Conservation (phyloP, 108 stramenopile species). For the Hondaea fermentalgiana region DNA sequence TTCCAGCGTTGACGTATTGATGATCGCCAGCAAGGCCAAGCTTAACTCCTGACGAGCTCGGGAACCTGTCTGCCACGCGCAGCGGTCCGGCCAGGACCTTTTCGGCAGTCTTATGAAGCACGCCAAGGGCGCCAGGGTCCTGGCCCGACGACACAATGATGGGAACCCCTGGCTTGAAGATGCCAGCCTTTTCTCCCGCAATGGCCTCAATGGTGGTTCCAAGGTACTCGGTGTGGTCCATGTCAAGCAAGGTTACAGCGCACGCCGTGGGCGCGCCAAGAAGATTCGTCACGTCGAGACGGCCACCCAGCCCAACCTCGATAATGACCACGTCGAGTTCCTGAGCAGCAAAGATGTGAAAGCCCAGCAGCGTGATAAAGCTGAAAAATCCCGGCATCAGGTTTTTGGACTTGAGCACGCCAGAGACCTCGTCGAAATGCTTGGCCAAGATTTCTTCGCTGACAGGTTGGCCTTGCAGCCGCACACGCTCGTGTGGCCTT, state of each 20-base stretch:
- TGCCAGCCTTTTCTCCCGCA: constrained; percentile 90
- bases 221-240: constrained; percentile 75
- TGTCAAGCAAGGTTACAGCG: constrained; percentile 65
- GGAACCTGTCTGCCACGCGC: constrained; percentile 17
- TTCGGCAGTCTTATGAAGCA: neutral
- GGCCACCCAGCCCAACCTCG: constrained; percentile 86
- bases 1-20: constrained; percentile 13
- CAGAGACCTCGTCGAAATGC: constrained; percentile 63
- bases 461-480: constrained; percentile 65
- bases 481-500: constrained; percentile 70
- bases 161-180: constrained; percentile 48
- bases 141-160: constrained; percentile 19
- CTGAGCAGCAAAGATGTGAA: constrained; percentile 46
- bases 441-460: constrained; percentile 51
- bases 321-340: constrained; percentile 68
- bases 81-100: neutral
- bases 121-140: constrained; percentile 19
- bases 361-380: constrained; percentile 71
- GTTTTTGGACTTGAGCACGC: constrained; percentile 28
- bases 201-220: constrained; percentile 72
- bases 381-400: constrained; percentile 75
- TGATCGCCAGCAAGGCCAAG: constrained; percentile 26
- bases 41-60: neutral
- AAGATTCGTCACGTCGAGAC: constrained; percentile 88
- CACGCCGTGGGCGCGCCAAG: constrained; percentile 31